Evolutionary conservation across 169 alveolate genomes (phyloP).

Genomic region (Eimeria praecox): DNA sequence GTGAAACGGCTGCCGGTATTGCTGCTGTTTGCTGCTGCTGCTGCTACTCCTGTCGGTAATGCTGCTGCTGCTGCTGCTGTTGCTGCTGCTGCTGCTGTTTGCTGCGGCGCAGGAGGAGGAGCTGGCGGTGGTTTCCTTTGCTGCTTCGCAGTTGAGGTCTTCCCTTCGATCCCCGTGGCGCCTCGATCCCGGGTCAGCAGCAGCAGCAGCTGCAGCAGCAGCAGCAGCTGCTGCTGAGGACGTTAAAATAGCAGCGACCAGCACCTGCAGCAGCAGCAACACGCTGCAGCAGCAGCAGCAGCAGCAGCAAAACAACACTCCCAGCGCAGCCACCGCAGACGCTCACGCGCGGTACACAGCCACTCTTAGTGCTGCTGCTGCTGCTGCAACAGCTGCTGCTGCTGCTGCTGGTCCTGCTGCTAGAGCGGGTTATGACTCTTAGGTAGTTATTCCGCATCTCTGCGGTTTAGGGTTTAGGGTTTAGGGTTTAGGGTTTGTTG

Average conservation of each 20-base stretch:
- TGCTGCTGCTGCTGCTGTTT: slow-evolving; percentile 27
- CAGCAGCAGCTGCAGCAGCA: slow-evolving; percentile 67
- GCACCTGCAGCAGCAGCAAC: slow-evolving; percentile 62
- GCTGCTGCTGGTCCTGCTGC: slow-evolving; percentile 73
- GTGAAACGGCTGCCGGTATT: not conserved
- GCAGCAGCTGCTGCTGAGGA: slow-evolving; percentile 71
- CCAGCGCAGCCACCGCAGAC: slow-evolving; percentile 71
- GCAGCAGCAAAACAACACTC: slow-evolving; percentile 67
- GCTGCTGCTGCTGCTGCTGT: not conserved
- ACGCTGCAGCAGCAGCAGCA: slow-evolving; percentile 56
- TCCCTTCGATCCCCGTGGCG: slow-evolving; percentile 57
- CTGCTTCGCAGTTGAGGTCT: slow-evolving; percentile 61
- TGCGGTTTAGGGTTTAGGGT: not conserved
- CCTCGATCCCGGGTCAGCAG: slow-evolving; percentile 41
- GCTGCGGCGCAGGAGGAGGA: slow-evolving; percentile 64
- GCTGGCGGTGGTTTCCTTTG: slow-evolving; percentile 51
- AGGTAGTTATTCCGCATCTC: not conserved
- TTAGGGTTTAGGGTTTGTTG: not conserved
- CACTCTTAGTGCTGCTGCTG: slow-evolving; percentile 54
- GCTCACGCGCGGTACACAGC: slow-evolving; percentile 74
- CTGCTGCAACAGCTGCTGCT: slow-evolving; percentile 56
- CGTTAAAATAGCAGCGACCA: slow-evolving; percentile 35
- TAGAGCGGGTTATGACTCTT: not conserved
- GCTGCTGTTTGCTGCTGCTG: not conserved
- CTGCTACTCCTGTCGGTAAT: not conserved